Percentiles rank a stretch among this genome's conserved stretches.
Conservation (phyloP, 202 grass and related monocot species). For the Bolboschoenoplectus hybrid region DNA sequence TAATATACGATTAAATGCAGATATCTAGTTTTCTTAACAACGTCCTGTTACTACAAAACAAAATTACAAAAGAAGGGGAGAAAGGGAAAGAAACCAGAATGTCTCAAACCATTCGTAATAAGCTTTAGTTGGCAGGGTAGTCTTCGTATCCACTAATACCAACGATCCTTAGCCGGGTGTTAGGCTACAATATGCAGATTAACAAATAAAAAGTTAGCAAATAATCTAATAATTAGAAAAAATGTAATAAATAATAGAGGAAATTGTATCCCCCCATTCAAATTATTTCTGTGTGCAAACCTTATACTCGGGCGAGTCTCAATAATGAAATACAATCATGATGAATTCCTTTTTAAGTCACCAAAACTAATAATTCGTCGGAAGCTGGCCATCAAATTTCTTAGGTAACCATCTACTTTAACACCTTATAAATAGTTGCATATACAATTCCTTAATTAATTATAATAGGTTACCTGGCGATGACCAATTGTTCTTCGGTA, state of each 20-base stretch:
- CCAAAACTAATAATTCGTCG: background rate
- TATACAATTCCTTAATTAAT: background rate
- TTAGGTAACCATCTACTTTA: background rate
- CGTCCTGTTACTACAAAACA: constrained; percentile 7
- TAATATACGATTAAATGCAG: background rate
- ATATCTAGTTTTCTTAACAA: constrained; percentile 22
- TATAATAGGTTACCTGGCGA: constrained; percentile 62
- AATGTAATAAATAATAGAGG: background rate
- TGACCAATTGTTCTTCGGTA: constrained; percentile 88
- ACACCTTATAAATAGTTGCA: background rate
- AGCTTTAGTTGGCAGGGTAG: constrained; percentile 61
- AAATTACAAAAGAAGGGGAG: background rate
- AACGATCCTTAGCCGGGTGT: constrained; percentile 46
- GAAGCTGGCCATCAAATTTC: background rate
- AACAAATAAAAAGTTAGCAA: constrained; percentile 11
- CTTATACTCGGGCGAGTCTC: background rate
- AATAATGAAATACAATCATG: background rate
- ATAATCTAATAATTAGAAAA: background rate
- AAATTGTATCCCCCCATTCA: background rate
- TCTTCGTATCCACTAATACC: constrained; percentile 82
- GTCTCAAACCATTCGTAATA: constrained; percentile 10
- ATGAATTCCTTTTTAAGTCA: background rate
- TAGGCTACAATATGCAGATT: constrained; percentile 28
- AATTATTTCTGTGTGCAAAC: background rate
- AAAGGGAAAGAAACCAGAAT: background rate